A percentile compares a stretch with the other conserved stretches of the same genome.
Conservation (phyloP, 805 yeast genomes). For the Kazachstania martiniae region DNA sequence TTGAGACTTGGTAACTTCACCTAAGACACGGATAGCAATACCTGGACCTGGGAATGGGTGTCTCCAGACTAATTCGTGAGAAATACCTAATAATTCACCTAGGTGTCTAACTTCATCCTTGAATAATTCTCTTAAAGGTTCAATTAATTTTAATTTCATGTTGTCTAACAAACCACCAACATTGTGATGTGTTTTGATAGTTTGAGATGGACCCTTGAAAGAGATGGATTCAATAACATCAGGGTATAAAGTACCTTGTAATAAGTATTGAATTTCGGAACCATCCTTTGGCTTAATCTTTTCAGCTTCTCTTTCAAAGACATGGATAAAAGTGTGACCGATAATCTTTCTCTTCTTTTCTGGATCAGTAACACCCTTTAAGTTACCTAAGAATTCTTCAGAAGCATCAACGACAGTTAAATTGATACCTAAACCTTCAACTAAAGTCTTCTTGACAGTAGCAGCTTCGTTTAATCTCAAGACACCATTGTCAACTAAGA, state of each 20-base stretch:
- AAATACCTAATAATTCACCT: conserved; percentile 90
- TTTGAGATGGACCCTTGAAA: conserved; percentile 98
- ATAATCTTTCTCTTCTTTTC: conserved; percentile 98
- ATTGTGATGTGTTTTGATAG: conserved; percentile 98
- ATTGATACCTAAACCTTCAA: conserved; percentile 89
- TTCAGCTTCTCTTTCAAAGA: conserved; percentile 92
- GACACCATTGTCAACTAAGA: conserved; percentile 95
- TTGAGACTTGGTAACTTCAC: conserved; percentile 90
- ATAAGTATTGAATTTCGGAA: conserved; percentile 79
- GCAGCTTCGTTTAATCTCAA: conserved; percentile 91
- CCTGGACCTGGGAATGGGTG: conserved; percentile 99
- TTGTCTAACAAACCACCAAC: conserved; percentile 96
- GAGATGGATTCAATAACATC: conserved; percentile 98
- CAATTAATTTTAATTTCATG: conserved; percentile 96
- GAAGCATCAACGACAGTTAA: conserved; percentile 90
- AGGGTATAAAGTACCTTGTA: conserved; percentile 97
- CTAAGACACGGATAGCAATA: conserved; percentile 94
- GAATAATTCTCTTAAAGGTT: conserved; percentile 96
- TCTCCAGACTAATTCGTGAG: conserved; percentile 97
- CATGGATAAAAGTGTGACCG: conserved; percentile 95
- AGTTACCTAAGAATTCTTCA: conserved; percentile 74
- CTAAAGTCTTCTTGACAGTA: conserved; percentile 77
- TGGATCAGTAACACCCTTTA: conserved; percentile 94
- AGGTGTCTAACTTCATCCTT: conserved; percentile 97
- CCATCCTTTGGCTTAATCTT: conserved; percentile 83